Percentiles rank a stretch among this genome's conserved stretches.
Conservation (phyloP, 2,329 filamentous ascomycete species). For the Penicillium sp. region DNA sequence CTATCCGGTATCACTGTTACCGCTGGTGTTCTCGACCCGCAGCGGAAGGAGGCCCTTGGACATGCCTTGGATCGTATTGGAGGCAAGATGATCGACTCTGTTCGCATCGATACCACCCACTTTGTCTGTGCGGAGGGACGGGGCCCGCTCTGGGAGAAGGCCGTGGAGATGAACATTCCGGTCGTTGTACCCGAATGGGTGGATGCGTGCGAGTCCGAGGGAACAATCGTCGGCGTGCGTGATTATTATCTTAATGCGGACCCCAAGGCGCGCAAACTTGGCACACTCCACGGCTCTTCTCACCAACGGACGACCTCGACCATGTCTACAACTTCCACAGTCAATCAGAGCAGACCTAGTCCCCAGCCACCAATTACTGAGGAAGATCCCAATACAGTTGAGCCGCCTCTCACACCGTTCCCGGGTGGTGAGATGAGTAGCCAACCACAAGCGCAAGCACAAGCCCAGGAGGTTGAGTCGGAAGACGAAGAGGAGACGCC, state of each 20-base stretch:
- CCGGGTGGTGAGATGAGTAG: slow-evolving; percentile 36
- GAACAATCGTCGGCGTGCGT: slow-evolving; percentile 88
- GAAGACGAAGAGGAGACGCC: slow-evolving; percentile 33
- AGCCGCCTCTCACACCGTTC: slow-evolving; percentile 41
- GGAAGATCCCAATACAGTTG: slow-evolving; percentile 30
- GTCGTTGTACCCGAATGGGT: slow-evolving; percentile 97
- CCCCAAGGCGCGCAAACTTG: slow-evolving; percentile 61
- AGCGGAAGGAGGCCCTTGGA: slow-evolving; percentile 72
- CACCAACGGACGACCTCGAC: slow-evolving; percentile 39
- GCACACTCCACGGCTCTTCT: slow-evolving; percentile 40
- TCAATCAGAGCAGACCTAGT: slow-evolving; percentile 32
- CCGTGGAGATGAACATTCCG: slow-evolving; percentile 95
- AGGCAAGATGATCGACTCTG: slow-evolving; percentile 84
- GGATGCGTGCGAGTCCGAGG: slow-evolving; percentile 91
- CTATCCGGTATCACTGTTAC: slow-evolving; percentile 94
- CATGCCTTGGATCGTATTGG: slow-evolving; percentile 84
- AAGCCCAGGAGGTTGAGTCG: slow-evolving; percentile 33
- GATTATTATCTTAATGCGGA: slow-evolving; percentile 95
- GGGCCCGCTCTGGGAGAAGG: slow-evolving; percentile 91
- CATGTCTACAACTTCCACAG: slow-evolving; percentile 33
- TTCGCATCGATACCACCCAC: slow-evolving; percentile 96
- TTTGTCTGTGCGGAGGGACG: slow-evolving; percentile 95
- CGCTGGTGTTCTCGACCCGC: slow-evolving; percentile 77
- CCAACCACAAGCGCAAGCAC: slow-evolving; percentile 34
- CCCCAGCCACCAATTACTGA: slow-evolving; percentile 27